These are phyloP conservation scores for Penicillium sp. DNA, from an alignment of 2,329 filamentous ascomycete species.

Conservation along the genomic window DNA sequence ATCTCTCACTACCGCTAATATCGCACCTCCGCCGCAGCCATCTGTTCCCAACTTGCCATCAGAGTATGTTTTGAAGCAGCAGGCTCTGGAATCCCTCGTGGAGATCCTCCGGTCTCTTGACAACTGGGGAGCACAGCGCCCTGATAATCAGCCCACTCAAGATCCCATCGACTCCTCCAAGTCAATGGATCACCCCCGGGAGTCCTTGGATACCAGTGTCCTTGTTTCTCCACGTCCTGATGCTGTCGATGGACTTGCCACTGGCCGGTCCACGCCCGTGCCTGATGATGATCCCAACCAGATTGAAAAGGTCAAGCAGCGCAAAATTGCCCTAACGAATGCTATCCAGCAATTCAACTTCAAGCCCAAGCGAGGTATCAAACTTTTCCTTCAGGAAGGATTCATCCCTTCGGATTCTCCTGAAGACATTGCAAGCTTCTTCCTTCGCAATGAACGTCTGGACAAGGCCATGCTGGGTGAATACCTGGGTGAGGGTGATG, in stretches of 20 bases:
- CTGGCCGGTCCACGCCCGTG: conserved; percentile 64
- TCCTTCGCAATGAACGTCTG: conserved; percentile 77
- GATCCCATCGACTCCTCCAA: conserved; percentile 42
- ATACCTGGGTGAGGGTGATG: conserved; percentile 89
- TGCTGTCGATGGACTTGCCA: conserved; percentile 44
- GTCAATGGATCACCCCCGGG: conserved; percentile 63
- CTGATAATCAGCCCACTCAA: conserved; percentile 55
- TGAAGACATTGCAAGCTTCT: conserved; percentile 79
- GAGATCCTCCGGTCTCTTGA: conserved; percentile 87
- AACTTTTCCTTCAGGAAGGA: conserved; percentile 76
- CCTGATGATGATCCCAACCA: conserved; percentile 89
- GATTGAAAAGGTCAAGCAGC: conserved; percentile 90
- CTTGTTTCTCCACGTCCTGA: conserved; percentile 63
- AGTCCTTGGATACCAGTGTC: conserved; percentile 70
- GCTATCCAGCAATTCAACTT: conserved; percentile 94
- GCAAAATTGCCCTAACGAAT: conserved; percentile 88
- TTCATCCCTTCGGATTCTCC: conserved; percentile 82
- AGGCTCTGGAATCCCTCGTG: conserved; percentile 84
- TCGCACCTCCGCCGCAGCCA: conserved; percentile 54
- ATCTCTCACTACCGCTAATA: conserved; percentile 76
- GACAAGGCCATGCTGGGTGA: conserved; percentile 94
- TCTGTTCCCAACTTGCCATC: conserved; percentile 69
- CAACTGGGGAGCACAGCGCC: conserved; percentile 80
- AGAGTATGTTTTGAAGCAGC: conserved; percentile 88
- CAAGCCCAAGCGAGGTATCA: conserved; percentile 93